Evolutionary conservation across 176 grass and related monocot species (phyloP).

Genomic region (Triticum dicoccoides): DNA sequence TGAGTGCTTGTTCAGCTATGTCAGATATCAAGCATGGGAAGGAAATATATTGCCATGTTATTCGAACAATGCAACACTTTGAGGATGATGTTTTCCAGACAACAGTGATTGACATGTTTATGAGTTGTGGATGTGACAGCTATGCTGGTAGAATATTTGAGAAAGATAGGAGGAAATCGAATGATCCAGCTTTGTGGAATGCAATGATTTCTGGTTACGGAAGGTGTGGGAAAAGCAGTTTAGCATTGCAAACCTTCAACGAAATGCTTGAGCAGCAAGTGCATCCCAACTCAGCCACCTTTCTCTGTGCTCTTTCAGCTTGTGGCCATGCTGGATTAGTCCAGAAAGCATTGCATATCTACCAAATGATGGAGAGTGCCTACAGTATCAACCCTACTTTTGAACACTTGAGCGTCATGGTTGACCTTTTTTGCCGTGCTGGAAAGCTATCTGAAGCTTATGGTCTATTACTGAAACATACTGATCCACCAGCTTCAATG

Average conservation of each 20-base stretch:
- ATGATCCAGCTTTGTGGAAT: conserved; percentile 45
- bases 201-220: conserved; percentile 44
- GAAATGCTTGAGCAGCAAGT: conserved; percentile 36
- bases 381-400: conserved; percentile 26
- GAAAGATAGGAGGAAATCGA: not conserved
- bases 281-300: conserved; percentile 30
- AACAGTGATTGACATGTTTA: conserved; percentile 42
- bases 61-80: conserved; percentile 29
- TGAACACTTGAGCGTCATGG: conserved; percentile 38
- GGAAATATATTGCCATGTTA: conserved; percentile 43
- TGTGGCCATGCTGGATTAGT: conserved; percentile 43
- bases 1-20: conserved; percentile 30
- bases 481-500: conserved; percentile 28
- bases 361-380: conserved; percentile 22
- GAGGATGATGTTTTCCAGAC: conserved; percentile 44
- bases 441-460: conserved; percentile 44
- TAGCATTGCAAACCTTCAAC: conserved; percentile 33
- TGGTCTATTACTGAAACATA: conserved; percentile 20
- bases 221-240: conserved; percentile 27
- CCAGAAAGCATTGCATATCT: conserved; percentile 28
- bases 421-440: conserved; percentile 39
- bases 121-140: conserved; percentile 33
- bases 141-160: conserved; percentile 42
- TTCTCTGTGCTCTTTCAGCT: conserved; percentile 22
- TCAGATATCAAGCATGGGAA: conserved; percentile 38